Evolutionary conservation across 139 green algal species (phyloP).

Genomic region (Picochlorum sp.): DNA sequence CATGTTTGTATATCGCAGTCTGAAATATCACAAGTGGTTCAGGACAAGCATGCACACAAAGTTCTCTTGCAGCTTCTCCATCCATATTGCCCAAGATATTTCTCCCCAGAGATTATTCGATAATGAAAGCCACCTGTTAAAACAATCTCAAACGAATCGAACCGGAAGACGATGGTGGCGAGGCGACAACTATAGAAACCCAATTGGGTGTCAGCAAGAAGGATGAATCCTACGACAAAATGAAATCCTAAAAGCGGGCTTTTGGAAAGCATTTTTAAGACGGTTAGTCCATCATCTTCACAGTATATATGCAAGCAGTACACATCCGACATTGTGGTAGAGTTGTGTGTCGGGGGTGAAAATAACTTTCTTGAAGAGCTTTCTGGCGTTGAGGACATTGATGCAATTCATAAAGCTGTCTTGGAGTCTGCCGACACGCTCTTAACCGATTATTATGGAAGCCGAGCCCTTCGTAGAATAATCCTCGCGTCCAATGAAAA

Average conservation of each 20-base stretch:
- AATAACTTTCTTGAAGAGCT: constrained; percentile 40
- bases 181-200: background rate
- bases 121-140: constrained; percentile 46
- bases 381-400: constrained; percentile 23
- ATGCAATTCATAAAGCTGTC: constrained; percentile 42
- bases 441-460: constrained; percentile 47
- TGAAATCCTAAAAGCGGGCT: constrained; percentile 59
- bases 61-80: constrained; percentile 66
- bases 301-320: constrained; percentile 39
- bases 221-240: constrained; percentile 37
- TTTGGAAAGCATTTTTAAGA: constrained; percentile 34
- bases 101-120: constrained; percentile 41
- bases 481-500: constrained; percentile 29
- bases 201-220: constrained; percentile 73
- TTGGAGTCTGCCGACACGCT: constrained; percentile 26
- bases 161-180: constrained; percentile 1
- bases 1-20: constrained; percentile 35
- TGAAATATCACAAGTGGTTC: constrained; percentile 38
- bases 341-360: constrained; percentile 53
- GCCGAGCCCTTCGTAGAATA: constrained; percentile 44
- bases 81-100: constrained; percentile 51
- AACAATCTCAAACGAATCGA: constrained; percentile 11
- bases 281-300: constrained; percentile 17
- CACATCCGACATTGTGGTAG: constrained; percentile 47
- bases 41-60: constrained; percentile 37